phyloP scores from a whole-genome alignment of 495 filamentous ascomycete genomes.

The Tuber magnatum region DNA sequence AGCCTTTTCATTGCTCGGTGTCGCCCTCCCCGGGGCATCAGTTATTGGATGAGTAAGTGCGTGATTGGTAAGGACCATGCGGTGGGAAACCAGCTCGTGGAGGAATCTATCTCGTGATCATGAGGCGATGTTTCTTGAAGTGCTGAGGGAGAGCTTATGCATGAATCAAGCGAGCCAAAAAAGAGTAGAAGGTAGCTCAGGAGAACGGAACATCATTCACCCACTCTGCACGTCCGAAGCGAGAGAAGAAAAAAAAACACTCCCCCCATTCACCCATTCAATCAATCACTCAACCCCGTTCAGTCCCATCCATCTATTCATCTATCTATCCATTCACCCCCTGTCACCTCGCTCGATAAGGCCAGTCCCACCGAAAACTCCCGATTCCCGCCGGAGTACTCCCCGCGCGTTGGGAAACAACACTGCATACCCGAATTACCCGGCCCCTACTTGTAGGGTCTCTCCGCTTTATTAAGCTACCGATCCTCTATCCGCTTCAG shows the following conservation, averaged over 20 bases:
- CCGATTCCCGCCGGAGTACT: slow-evolving; percentile 1
- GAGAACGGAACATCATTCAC: neutral
- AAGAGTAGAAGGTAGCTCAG: neutral
- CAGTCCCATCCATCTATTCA: neutral
- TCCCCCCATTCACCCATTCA: neutral
- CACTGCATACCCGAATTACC: neutral
- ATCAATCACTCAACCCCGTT: neutral
- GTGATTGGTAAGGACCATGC: neutral
- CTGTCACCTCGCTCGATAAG: neutral
- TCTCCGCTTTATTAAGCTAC: neutral
- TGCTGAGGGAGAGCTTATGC: neutral
- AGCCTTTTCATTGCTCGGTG: neutral
- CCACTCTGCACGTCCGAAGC: neutral
- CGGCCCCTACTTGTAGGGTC: neutral
- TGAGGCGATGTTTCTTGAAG: neutral
- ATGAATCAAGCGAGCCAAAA: neutral
- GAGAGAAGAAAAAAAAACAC: no score
- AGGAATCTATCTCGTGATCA: neutral
- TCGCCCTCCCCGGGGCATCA: neutral
- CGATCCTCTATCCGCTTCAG: neutral
- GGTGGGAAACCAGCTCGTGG: neutral
- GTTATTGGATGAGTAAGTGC: neutral
- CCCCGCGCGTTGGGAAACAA: neutral
- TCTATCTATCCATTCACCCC: neutral
- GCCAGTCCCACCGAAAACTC: neutral